These are phyloP conservation scores for Saussurea involucrata DNA, from an alignment of 129 eudicot species.

Conservation along the genomic window DNA sequence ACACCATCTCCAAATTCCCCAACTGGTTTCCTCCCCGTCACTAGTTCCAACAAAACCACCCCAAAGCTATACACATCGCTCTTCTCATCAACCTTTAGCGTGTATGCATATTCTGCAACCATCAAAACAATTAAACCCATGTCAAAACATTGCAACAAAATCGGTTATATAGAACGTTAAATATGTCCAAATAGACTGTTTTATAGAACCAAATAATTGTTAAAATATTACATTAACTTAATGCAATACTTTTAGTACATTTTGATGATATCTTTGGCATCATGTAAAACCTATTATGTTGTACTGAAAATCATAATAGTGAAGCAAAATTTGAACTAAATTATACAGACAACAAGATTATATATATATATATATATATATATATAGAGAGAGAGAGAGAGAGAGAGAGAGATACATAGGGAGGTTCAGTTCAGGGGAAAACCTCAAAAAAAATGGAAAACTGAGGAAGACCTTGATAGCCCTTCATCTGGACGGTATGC, in stretches of 20 bases:
- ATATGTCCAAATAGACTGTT: no score
- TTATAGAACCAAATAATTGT: no score
- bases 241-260: no score
- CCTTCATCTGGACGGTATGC: no score
- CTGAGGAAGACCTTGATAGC: no score
- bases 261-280: no score
- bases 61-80: constrained; percentile 96
- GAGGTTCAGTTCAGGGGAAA: no score
- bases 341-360: neutral
- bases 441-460: no score
- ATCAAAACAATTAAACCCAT: neutral
- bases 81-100: constrained; percentile 92
- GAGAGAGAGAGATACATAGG: no score
- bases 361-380: neutral
- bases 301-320: neutral
- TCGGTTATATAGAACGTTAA: neutral
- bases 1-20: constrained; percentile 98
- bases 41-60: constrained; percentile 89
- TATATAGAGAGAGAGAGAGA: no score
- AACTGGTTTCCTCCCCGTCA: constrained; percentile 83
- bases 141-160: neutral
- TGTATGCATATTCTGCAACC: constrained; percentile 85
- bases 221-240: no score
- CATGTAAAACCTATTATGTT: no score
- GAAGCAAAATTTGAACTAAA: neutral